phyloP scores from a whole-genome alignment of 257 asterid species.

The Solanum gandarillasii region DNA sequence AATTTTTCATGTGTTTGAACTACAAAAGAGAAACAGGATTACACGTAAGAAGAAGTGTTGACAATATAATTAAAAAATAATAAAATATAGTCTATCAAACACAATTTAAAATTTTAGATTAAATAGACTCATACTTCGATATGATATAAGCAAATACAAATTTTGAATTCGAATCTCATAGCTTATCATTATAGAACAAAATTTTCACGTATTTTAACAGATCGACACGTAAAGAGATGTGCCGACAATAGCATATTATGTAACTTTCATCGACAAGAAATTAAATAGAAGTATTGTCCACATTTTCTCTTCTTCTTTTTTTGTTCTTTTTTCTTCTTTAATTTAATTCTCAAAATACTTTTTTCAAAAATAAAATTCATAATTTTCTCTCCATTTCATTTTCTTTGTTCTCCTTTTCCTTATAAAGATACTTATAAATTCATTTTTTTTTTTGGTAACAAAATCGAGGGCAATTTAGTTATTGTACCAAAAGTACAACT shows the following conservation, averaged over 20 bases:
- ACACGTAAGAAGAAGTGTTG: not conserved
- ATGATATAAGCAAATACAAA: not conserved
- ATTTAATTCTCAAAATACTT: not conserved
- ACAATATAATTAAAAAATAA: not conserved
- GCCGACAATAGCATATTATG: not conserved
- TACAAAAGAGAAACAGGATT: fast-evolving
- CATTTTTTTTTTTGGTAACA: not conserved
- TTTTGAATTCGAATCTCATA: not conserved
- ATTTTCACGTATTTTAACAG: not conserved
- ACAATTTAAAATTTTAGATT: not conserved
- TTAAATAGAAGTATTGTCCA: not conserved
- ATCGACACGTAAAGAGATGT: too few relatives aligned
- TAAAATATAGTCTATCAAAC: not conserved
- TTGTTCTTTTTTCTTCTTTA: too few relatives aligned
- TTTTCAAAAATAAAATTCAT: not conserved
- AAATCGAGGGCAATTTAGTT: not conserved
- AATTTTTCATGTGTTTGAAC: too few relatives aligned
- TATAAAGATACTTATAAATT: not conserved
- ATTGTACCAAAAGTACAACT: not conserved
- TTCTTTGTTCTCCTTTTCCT: not conserved
- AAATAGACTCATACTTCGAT: not conserved
- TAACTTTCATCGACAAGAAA: not conserved
- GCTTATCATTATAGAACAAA: not conserved
- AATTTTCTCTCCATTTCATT: not conserved
- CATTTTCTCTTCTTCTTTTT: too few relatives aligned